phyloP scores from a whole-genome alignment of 176 grass and related monocot genomes.

The Urochloa ruziziensis region DNA sequence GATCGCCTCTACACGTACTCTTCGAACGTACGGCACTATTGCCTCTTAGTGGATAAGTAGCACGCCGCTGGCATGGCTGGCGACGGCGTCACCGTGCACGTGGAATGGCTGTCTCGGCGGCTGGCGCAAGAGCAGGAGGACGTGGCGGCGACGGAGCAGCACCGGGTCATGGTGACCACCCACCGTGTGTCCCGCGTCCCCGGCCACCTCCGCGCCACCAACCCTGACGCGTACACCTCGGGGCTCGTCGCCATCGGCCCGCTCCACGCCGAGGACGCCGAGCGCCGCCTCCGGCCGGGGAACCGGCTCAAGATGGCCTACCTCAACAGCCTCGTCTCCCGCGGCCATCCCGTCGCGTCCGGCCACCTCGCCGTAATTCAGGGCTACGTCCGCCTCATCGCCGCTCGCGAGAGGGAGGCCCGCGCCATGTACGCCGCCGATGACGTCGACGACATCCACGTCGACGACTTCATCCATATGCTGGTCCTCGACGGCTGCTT shows the following conservation, averaged over 20 bases:
- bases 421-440: no score
- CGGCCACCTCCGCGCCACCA: neutral
- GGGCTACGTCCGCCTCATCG: slow-evolving; percentile 30
- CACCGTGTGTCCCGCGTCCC: slow-evolving; percentile 25
- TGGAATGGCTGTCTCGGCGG: slow-evolving; percentile 18
- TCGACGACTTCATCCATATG: no score
- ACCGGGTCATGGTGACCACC: neutral
- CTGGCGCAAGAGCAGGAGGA: slow-evolving; percentile 27
- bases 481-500: neutral
- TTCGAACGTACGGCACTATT: no score
- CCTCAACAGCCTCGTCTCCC: slow-evolving; percentile 46
- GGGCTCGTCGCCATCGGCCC: neutral
- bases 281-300: neutral
- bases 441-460: no score
- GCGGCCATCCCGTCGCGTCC: slow-evolving; percentile 19
- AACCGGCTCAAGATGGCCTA: slow-evolving; percentile 34
- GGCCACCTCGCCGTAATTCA: slow-evolving; percentile 25
- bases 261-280: neutral
- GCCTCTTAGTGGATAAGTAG: no score
- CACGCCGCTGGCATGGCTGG: neutral
- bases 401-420: neutral
- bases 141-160: slow-evolving; percentile 20
- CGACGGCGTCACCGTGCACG: slow-evolving; percentile 37
- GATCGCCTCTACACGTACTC: no score
- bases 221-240: neutral